Percentiles rank a stretch among this genome's conserved stretches.
These are phyloP conservation scores for Brassica napus DNA, from an alignment of 345 rosid species.

Conservation along the genomic window DNA sequence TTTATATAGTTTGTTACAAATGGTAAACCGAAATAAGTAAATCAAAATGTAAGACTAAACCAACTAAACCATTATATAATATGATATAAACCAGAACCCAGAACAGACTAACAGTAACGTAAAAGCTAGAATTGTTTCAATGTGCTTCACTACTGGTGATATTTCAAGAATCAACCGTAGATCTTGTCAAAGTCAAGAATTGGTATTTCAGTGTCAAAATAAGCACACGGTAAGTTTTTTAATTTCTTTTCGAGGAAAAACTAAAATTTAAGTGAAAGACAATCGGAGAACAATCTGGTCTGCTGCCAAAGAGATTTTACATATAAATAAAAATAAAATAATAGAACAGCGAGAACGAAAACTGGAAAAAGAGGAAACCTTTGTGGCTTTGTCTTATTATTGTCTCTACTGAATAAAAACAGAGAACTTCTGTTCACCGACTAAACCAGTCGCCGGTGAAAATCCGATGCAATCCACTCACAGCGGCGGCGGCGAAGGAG, in stretches of 20 bases:
- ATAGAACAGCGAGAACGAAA: background rate
- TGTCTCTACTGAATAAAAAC: constrained; percentile 32
- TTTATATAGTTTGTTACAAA: too few species aligned
- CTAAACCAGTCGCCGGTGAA: constrained; percentile 21
- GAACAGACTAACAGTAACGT: constrained; percentile 12
- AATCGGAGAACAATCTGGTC: constrained; percentile 22
- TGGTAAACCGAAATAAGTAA: too few species aligned
- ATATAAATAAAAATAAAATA: background rate
- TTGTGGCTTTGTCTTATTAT: constrained; percentile 35
- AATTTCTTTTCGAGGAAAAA: background rate
- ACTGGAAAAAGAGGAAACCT: constrained; percentile 8
- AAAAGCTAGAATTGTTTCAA: background rate
- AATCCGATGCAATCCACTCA: constrained; percentile 59
- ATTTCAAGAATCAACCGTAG: background rate
- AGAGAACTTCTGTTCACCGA: constrained; percentile 18
- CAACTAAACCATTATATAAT: too few species aligned
- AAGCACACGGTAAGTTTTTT: constrained; percentile 15
- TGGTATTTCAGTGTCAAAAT: background rate
- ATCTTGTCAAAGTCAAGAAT: constrained; percentile 10
- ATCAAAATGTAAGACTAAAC: too few species aligned
- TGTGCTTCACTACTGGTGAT: background rate
- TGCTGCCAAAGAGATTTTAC: constrained; percentile 9
- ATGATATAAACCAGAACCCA: too few species aligned
- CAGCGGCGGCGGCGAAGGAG: constrained; percentile 38
- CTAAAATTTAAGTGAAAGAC: constrained; percentile 19